phyloP scores from a whole-genome alignment of 2,329 filamentous ascomycete genomes.

The Sclerotiophoma versabilis region DNA sequence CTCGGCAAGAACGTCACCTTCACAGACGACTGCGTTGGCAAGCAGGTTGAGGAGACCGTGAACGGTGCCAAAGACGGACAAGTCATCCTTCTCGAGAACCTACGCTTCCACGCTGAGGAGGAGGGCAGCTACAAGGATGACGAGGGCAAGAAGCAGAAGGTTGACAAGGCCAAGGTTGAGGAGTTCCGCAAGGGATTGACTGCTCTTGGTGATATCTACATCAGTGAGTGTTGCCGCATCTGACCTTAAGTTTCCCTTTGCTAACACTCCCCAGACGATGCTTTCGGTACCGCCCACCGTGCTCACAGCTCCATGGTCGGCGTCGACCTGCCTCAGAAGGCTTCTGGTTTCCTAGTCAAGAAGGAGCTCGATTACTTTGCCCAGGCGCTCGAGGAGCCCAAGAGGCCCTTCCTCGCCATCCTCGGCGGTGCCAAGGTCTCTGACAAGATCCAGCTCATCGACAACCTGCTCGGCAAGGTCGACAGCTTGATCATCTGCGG shows the following conservation, averaged over 20 bases:
- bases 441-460: slow-evolving; percentile 99
- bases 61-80: slow-evolving; percentile 81
- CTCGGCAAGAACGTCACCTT: slow-evolving; percentile 86
- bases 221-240: slow-evolving; percentile 70
- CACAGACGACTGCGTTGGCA: slow-evolving; percentile 87
- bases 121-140: slow-evolving; percentile 95
- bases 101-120: slow-evolving; percentile 98
- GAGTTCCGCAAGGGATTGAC: slow-evolving; percentile 96
- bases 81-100: slow-evolving; percentile 92
- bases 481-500: slow-evolving; percentile 96
- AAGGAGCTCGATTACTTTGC: slow-evolving; percentile 99
- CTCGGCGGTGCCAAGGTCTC: slow-evolving; percentile 98
- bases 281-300: slow-evolving; percentile 97
- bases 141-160: slow-evolving; percentile 97
- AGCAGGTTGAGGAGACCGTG: slow-evolving; percentile 88
- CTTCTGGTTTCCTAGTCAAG: slow-evolving; percentile 98
- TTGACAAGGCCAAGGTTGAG: slow-evolving; percentile 89
- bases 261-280: slow-evolving; percentile 72
- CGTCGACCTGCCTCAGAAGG: slow-evolving; percentile 93
- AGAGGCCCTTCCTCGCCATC: slow-evolving; percentile 97
- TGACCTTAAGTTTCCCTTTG: slow-evolving; percentile 16
- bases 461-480: slow-evolving; percentile 98
- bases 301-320: slow-evolving; percentile 99
- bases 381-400: slow-evolving; percentile 88
- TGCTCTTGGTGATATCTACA: slow-evolving; percentile 90